Evolutionary conservation across 176 grass and related monocot species (phyloP).

Genomic region (Hyparrhenia diplandra): DNA sequence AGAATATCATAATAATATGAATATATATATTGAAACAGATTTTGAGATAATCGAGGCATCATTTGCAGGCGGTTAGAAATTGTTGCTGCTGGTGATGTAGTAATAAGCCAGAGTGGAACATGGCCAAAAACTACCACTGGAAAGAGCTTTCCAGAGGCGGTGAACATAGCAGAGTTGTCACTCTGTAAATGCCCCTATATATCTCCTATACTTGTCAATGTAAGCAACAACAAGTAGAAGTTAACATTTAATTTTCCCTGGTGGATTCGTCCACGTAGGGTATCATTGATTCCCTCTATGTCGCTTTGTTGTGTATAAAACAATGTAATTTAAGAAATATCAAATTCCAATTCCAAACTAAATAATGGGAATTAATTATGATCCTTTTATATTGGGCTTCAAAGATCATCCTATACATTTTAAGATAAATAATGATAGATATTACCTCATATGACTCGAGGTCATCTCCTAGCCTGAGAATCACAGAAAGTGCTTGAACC

Average conservation of each 20-base stretch:
- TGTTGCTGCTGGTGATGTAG: not conserved
- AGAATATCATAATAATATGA: not conserved
- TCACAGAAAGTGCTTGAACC: not conserved
- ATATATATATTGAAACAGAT: not conserved
- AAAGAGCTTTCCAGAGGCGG: not conserved
- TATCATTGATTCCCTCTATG: not conserved
- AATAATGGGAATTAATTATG: not conserved
- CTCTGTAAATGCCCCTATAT: too few species aligned
- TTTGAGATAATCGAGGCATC: not conserved
- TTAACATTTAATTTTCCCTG: too few species aligned
- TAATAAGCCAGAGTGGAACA: not conserved
- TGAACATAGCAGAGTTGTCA: not conserved
- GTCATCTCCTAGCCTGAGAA: not conserved
- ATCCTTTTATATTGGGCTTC: not conserved
- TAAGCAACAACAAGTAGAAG: too few species aligned
- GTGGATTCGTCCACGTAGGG: too few species aligned
- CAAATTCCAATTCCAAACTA: not conserved
- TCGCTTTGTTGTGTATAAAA: not conserved
- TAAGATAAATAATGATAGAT: not conserved
- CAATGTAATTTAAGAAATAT: not conserved
- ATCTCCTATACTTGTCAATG: too few species aligned
- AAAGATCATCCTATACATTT: not conserved
- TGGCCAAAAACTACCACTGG: not conserved
- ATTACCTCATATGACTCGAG: not conserved
- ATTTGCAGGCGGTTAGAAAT: not conserved